A percentile compares a stretch with the other conserved stretches of the same genome.
Conservation (phyloP, 1,284 basidiomycete genomes). For the Prillingera fragicola region DNA sequence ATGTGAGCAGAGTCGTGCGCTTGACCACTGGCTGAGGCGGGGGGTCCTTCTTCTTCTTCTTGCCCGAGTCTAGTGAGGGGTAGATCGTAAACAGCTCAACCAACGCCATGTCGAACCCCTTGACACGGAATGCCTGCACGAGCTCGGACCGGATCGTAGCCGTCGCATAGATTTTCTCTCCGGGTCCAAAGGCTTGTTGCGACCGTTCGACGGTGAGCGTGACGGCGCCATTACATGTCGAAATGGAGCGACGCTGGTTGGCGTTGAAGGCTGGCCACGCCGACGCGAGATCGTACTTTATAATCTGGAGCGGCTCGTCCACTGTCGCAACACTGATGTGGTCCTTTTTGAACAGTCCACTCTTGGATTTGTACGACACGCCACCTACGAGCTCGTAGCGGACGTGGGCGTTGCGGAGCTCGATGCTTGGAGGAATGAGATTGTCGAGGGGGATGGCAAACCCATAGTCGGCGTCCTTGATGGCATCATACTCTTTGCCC, state of each 20-base stretch:
- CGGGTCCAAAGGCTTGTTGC: slow-evolving; percentile 72
- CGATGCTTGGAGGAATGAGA: slow-evolving; percentile 72
- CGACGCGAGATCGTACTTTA: slow-evolving; percentile 83
- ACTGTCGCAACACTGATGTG: slow-evolving; percentile 58
- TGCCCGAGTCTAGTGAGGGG: slow-evolving; percentile 14
- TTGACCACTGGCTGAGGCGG: slow-evolving; percentile 58
- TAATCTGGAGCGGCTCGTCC: slow-evolving; percentile 65
- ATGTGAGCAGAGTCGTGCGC: slow-evolving; percentile 40
- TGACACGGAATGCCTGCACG: slow-evolving; percentile 63
- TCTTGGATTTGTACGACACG: slow-evolving; percentile 74
- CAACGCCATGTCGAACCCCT: slow-evolving; percentile 71
- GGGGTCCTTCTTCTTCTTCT: slow-evolving; percentile 53
- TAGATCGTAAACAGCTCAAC: slow-evolving; percentile 59
- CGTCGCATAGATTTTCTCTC: slow-evolving; percentile 66
- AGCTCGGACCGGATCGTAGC: slow-evolving; percentile 54
- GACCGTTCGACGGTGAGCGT: slow-evolving; percentile 63
- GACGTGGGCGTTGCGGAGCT: slow-evolving; percentile 67
- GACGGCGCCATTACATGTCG: slow-evolving; percentile 57
- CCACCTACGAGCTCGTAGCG: slow-evolving; percentile 79
- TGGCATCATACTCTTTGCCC: slow-evolving; percentile 57
- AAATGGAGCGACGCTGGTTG: slow-evolving; percentile 62
- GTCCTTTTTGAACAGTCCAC: slow-evolving; percentile 67
- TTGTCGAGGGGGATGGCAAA: slow-evolving; percentile 80
- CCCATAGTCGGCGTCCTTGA: slow-evolving; percentile 59
- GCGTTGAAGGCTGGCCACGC: slow-evolving; percentile 82